Base-by-base conservation (phyloP, 805 yeast genomes). In the Teunomyces aglyptinius region DNA sequence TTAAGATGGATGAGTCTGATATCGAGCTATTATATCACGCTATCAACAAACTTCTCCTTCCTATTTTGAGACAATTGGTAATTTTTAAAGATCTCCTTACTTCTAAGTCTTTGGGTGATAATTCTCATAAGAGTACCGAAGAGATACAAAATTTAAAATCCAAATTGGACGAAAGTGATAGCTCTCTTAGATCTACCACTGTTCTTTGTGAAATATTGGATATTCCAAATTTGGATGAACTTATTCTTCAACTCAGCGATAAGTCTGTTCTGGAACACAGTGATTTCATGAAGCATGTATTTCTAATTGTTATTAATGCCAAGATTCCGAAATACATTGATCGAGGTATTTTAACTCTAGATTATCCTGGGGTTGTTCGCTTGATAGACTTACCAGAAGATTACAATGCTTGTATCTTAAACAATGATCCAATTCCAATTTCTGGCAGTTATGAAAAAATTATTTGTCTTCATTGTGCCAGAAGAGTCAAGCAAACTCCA, bases 341-440 rank as follows among this genome's bases (percentile, higher is more conserved):
- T 24, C 35, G 43, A 4, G 67, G 66, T 6, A 53, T 61, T 12
- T 53, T 65, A 24, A 34, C 57, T 2, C 46, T 76, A 20, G 82
- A 76, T 19, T 80, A 73, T 51, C 84, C 88, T 5, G 83, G 83
- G 10, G 70, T 75, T 5, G 66, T 80, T 1, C 76, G 76, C 43
- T 63, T 85, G 42, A 68, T 79, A 28, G 76, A 77, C 41, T 59
- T 85, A 38, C 85, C 89, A 10, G 49, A 55, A 11, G 71, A 75
- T 50, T 66, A 60, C 46, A 58, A 56, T 44, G 50, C 56, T 5
- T 60, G 73, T 43, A 50, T 56, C 10, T 55, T 58, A 10, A 65
- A 64, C 40, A 53, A 53, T 24, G 51, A 55, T 24, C 49, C 42
- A 24, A 45, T 49, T 15, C 41, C 47, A n/a, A 39, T 4, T 28